Base-by-base conservation (phyloP, 306 rosid genomes). In the Prosopis cineraria region DNA sequence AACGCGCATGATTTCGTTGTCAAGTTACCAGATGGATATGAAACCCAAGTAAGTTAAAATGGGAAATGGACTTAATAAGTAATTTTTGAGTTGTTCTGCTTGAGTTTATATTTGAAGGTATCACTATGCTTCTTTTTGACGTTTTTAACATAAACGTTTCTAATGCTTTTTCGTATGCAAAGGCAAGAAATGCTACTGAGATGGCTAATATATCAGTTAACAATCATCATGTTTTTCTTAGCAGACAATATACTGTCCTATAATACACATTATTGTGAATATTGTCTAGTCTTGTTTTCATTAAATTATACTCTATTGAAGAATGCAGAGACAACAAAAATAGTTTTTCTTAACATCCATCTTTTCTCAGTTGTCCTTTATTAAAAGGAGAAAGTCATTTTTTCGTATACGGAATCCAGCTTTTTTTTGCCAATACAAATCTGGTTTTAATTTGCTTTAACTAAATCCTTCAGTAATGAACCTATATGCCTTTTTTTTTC, bases 1-100 rank as follows among this genome's bases (percentile, higher is more conserved):
- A 94, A 94, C 75, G 96, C 98, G 29, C 97, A 92, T 69, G 95
- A 90, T 68, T 94, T 94, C 88, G 87, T 92, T 39, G 88, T 80
- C 63, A 90, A 84, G 82, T 82, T 94, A 66, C 82, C 95, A 25
- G 96, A 94, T 33, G 93, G 98, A 67, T 94, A 94, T 71, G 98
- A 94, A 78, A 92, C 98, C 73, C 93, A 90, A 82, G 98, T 94
- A 89, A 89, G 93, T 68, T 81, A 8, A 44, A 22, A 16, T 10
- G 58, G 64, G 22, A 25, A 56, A 27, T 1, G 11, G 62, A 76
- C 62, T 27, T n/a, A 53, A 64, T 3, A 24, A 11, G 17, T 3
- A 76, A 39, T 20, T 44, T 67, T 53, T 24, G 39, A 52, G 47
- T 69, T 19, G 40, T 69, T 14, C 64, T 25, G 70, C 59, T 53